Evolutionary conservation across 176 grass and related monocot species (phyloP).

Genomic region (sorghum (Sorghum bicolor)): DNA sequence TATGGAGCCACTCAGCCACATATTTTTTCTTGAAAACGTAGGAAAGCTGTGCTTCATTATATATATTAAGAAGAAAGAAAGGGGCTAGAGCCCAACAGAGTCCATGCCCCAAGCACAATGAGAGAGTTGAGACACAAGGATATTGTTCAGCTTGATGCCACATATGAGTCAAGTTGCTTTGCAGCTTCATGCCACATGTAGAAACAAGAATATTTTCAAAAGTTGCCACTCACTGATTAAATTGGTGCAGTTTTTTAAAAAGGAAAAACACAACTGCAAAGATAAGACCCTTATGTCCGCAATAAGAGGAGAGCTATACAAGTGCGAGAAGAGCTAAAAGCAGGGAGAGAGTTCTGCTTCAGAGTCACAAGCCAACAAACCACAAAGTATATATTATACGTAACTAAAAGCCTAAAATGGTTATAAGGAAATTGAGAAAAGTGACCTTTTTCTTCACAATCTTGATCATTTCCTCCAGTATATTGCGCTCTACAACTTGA

Average conservation of each 20-base stretch:
- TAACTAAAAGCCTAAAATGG: background rate
- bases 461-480: constrained; percentile 83
- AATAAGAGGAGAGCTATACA: background rate
- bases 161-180: background rate
- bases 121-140: background rate
- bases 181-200: background rate
- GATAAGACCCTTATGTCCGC: background rate
- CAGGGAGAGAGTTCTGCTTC: background rate
- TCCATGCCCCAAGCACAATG: no score
- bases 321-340: background rate
- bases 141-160: background rate
- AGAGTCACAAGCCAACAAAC: background rate
- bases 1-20: background rate
- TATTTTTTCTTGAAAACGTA: no score
- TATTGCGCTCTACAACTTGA: constrained; percentile 75
- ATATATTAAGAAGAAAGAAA: no score
- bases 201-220: background rate
- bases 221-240: background rate
- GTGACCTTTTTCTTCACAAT: constrained; percentile 76
- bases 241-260: background rate
- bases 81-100: no score
- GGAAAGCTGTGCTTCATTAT: no score
- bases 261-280: background rate
- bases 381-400: background rate
- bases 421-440: background rate